These are phyloP conservation scores for Verticillium longisporum DNA, from an alignment of 2,329 filamentous ascomycete species.

Conservation along the genomic window DNA sequence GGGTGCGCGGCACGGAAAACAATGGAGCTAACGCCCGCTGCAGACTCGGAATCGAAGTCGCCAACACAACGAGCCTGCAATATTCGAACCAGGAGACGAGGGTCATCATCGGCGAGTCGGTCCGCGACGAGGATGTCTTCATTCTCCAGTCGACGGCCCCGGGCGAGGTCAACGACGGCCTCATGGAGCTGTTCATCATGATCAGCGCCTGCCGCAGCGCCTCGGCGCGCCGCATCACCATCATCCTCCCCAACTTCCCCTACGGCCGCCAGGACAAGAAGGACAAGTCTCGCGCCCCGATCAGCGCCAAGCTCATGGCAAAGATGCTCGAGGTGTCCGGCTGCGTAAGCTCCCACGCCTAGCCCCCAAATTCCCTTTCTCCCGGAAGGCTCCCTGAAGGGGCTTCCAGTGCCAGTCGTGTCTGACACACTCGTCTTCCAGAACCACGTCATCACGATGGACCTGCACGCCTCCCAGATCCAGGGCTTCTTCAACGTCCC, in stretches of 20 bases:
- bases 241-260: constrained; percentile 83
- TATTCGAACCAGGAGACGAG: constrained; percentile 74
- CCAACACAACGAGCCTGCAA: constrained; percentile 63
- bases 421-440: background rate
- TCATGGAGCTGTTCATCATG: constrained; percentile 92
- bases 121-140: constrained; percentile 76
- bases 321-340: constrained; percentile 89
- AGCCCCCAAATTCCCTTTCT: too few species aligned
- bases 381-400: background rate
- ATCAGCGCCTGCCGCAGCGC: constrained; percentile 69
- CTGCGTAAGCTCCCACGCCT: constrained; percentile 36
- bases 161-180: constrained; percentile 84
- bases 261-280: constrained; percentile 92
- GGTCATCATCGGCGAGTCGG: constrained; percentile 83
- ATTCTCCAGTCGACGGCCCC: constrained; percentile 84
- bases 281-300: constrained; percentile 75
- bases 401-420: too few species aligned
- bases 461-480: constrained; percentile 79
- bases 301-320: constrained; percentile 81
- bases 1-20: background rate
- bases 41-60: constrained; percentile 60
- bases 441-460: constrained; percentile 68
- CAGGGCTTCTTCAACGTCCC: constrained; percentile 80
- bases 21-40: background rate
- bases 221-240: constrained; percentile 71